phyloP scores from a whole-genome alignment of 257 asterid genomes.

The Linderniella brevidens region DNA sequence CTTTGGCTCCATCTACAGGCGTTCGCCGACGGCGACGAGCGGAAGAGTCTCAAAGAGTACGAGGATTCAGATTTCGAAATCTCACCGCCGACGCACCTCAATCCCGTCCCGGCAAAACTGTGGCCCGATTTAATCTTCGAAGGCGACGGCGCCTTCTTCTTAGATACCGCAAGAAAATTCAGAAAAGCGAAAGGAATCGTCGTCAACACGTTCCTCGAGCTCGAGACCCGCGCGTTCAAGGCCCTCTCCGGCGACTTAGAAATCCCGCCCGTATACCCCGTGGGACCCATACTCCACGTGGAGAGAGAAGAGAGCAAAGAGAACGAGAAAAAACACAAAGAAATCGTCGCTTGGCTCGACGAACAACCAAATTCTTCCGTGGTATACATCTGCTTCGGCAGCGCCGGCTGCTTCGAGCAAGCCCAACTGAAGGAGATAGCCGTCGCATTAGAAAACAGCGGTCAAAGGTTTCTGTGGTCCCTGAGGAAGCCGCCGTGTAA shows the following conservation, averaged over 20 bases:
- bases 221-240: slow-evolving; percentile 9
- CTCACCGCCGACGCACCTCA: slow-evolving; percentile 1
- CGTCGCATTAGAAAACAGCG: slow-evolving; percentile 15
- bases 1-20: slow-evolving; percentile 14
- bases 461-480: slow-evolving; percentile 27
- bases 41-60: background rate
- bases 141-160: background rate
- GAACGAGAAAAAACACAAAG: background rate
- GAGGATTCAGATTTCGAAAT: background rate
- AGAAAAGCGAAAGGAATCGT: slow-evolving; percentile 13
- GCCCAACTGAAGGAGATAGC: slow-evolving; percentile 27
- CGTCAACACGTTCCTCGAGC: slow-evolving; percentile 13
- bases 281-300: slow-evolving; percentile 19
- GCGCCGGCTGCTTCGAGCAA: slow-evolving; percentile 9
- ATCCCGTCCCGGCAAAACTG: slow-evolving; percentile 7
- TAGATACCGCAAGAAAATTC: slow-evolving; percentile 4
- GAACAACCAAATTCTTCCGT: slow-evolving; percentile 20
- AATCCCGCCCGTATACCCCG: slow-evolving; percentile 18
- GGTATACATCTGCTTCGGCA: slow-evolving; percentile 26
- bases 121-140: slow-evolving; percentile 4
- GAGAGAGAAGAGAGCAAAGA: background rate
- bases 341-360: slow-evolving; percentile 15
- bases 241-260: slow-evolving; percentile 4
- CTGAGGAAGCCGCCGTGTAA: slow-evolving; percentile 19
- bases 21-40: slow-evolving; percentile 8